These are phyloP conservation scores for Lichtheimia ramosa DNA, from an alignment of 371 early-diverging fungal species.

Conservation along the genomic window DNA sequence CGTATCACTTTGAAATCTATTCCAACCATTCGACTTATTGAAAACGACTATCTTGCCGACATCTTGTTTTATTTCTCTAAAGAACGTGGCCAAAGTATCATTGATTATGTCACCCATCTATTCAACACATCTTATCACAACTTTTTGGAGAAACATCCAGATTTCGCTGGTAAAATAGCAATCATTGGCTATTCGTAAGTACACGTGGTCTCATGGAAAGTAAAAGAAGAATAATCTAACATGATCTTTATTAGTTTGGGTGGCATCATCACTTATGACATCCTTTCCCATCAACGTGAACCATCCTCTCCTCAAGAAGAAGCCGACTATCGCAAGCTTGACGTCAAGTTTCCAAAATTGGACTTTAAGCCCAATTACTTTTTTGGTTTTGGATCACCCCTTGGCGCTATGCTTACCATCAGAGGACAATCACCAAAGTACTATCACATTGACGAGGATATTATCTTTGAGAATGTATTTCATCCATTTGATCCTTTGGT, in stretches of 20 bases:
- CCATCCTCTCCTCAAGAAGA: slow-evolving; percentile 17
- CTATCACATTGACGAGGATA: slow-evolving; percentile 53
- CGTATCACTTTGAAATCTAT: slow-evolving; percentile 68
- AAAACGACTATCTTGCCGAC: slow-evolving; percentile 71
- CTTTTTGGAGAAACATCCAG: slow-evolving; percentile 54
- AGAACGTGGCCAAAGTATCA: slow-evolving; percentile 57
- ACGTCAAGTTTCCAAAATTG: slow-evolving; percentile 47
- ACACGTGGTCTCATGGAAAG: no score
- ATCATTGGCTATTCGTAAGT: slow-evolving; percentile 61
- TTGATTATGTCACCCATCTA: slow-evolving; percentile 54
- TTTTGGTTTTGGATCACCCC: slow-evolving; percentile 63
- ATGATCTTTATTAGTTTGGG: slow-evolving; percentile 39
- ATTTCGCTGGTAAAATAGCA: slow-evolving; percentile 58
- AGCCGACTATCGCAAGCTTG: slow-evolving; percentile 34
- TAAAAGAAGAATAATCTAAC: no score
- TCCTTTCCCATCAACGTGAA: slow-evolving; percentile 50
- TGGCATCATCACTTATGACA: slow-evolving; percentile 65
- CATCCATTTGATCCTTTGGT: slow-evolving; percentile 67
- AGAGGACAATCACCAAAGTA: slow-evolving; percentile 51
- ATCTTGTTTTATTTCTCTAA: slow-evolving; percentile 61
- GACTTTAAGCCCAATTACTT: slow-evolving; percentile 56
- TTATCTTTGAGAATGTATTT: slow-evolving; percentile 63
- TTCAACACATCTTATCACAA: slow-evolving; percentile 59
- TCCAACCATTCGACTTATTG: slow-evolving; percentile 60
- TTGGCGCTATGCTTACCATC: slow-evolving; percentile 62